Evolutionary conservation across 208 protist species (phyloP).

Genomic region (Hexamita inflata): DNA sequence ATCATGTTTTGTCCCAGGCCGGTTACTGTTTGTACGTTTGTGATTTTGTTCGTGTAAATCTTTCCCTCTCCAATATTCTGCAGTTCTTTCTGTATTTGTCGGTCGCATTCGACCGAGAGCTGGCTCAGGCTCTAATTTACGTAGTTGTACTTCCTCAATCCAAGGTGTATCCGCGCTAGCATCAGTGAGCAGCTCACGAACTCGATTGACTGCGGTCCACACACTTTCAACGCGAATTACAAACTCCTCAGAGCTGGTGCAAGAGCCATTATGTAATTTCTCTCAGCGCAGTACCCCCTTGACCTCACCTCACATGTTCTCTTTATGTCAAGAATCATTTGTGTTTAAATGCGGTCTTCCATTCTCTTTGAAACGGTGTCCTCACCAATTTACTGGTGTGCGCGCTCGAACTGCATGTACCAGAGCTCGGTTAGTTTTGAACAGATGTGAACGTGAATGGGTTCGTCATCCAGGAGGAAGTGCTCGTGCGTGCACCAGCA

Average conservation of each 20-base stretch:
- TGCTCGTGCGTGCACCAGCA: conserved; percentile 20
- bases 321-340: background rate
- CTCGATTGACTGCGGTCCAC: background rate
- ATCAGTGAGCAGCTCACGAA: background rate
- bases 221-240: background rate
- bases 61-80: too few relatives aligned
- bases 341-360: background rate
- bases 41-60: too few relatives aligned
- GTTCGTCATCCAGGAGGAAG: conserved; percentile 19
- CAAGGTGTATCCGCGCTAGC: background rate
- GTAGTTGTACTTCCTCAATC: conserved; percentile 5
- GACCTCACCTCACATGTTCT: background rate
- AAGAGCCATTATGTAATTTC: conserved; percentile 20
- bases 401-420: background rate
- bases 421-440: conserved; percentile 8
- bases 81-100: too few relatives aligned
- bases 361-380: background rate
- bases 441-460: conserved; percentile 2
- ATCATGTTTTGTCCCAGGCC: too few relatives aligned
- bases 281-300: background rate
- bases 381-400: background rate
- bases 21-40: too few relatives aligned
- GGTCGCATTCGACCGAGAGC: too few relatives aligned
- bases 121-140: too few relatives aligned
- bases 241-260: background rate